Percentiles rank a stretch among this genome's conserved stretches.
Conservation (phyloP, 129 eudicot genomes). For the Mikania micrantha region DNA sequence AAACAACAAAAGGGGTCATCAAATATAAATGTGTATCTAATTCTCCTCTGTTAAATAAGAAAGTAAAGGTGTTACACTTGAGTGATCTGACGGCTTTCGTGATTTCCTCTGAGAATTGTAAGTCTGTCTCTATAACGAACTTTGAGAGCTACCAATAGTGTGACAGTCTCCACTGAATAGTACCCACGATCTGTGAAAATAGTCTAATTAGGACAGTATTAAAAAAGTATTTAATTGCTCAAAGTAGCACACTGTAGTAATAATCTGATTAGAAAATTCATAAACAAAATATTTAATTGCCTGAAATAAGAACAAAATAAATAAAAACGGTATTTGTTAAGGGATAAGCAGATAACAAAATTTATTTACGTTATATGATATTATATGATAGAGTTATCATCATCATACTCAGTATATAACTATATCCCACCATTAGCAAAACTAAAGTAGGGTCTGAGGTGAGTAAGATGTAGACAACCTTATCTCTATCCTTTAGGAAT, state of each 20-base stretch:
- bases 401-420: too few species aligned
- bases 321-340: too few species aligned
- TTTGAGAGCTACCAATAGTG: constrained; percentile 80
- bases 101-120: constrained; percentile 89
- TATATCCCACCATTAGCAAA: too few species aligned
- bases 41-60: not conserved
- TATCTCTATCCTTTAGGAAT: too few species aligned
- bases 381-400: too few species aligned
- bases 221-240: not conserved
- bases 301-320: too few species aligned
- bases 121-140: constrained; percentile 90
- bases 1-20: not conserved
- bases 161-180: constrained; percentile 90
- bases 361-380: too few species aligned
- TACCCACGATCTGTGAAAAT: constrained; percentile 84
- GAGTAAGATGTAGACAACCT: too few species aligned
- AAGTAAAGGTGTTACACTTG: constrained; percentile 71
- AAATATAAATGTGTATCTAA: not conserved
- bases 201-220: constrained; percentile 16
- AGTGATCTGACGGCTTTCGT: constrained; percentile 92
- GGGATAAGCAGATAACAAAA: not conserved
- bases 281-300: too few species aligned
- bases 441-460: too few species aligned
- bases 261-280: too few species aligned
- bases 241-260: not conserved